Base-by-base conservation (phyloP, 2,329 filamentous ascomycete genomes). In the Aspergillus fijiensis region DNA sequence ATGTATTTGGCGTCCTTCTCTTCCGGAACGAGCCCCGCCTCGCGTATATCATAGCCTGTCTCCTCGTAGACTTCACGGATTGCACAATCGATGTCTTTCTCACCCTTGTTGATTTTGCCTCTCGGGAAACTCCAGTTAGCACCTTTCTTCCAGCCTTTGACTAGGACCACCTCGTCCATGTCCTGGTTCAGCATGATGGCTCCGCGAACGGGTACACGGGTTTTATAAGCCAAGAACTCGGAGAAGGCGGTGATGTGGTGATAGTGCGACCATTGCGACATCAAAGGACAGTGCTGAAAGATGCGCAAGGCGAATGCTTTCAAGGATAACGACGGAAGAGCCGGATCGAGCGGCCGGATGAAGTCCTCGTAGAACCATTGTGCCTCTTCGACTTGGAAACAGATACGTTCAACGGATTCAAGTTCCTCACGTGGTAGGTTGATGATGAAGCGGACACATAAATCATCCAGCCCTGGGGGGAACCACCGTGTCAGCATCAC, bases 331-430 rank as follows among this genome's bases (percentile, higher is more conserved):
- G 90, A 92, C 4, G 95, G 95, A 11, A 99, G 84, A 45, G 84
- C 84, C 55, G 92, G 89, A 76, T 97, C 90, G 65, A 95, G 82
- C 45, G 94, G 93, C 51, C 95, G 91, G 75, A 99, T 92, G 74
- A 99, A 99, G 78, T 99, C 95, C 82, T 99, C 95, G 85, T 99
- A 99, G 79, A 96, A 99, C 95, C 95, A 99, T 87, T 99, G 96
- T 70, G 95, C 95, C 79, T 99, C 96, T 78, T 99, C 95, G 69
- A 99, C 90, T 79, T 98, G 93, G 76, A 99, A 99, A 79, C 94
- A 98, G 78, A 99, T 95, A 73, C 95, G 89, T 74, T 92, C 91
- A 60, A 96, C 90, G 2, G 91, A 92, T 66, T 88, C 87, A 51
- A 98, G 85, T 77, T 99, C 95, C 77, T 95, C 92, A 65, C 90